These are phyloP conservation scores for Hyphopichia buzzinii DNA, from an alignment of 1,139 yeast species.

Conservation along the genomic window DNA sequence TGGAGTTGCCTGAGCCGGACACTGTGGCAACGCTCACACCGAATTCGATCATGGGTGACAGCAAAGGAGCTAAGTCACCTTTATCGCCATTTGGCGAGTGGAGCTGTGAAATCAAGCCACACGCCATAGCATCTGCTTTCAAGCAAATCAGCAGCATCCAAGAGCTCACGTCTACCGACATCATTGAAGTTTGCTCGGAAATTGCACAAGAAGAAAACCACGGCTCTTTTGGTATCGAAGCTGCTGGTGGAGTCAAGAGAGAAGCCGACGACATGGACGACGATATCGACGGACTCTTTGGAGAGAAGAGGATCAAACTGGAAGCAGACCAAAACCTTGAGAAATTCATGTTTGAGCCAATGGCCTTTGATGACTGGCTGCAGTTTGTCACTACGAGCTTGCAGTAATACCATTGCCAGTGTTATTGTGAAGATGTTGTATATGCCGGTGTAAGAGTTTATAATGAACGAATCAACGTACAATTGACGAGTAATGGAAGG, in stretches of 20 bases:
- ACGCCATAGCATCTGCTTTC: conserved; percentile 46
- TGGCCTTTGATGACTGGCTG: conserved; percentile 43
- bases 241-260: conserved; percentile 17
- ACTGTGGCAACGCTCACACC: conserved; percentile 39
- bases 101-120: conserved; percentile 47
- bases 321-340: conserved; percentile 18
- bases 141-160: conserved; percentile 39
- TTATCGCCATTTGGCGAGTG: conserved; percentile 38
- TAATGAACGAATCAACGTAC: no score
- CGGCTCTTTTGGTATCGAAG: conserved; percentile 1
- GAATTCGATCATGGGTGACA: conserved; percentile 6
- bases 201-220: conserved; percentile 10
- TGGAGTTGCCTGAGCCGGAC: conserved; percentile 39
- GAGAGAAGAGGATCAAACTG: conserved; percentile 33
- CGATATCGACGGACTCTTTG: conserved; percentile 36
- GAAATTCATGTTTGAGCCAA: conserved; percentile 30
- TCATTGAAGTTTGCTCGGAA: conserved; percentile 29
- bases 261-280: conserved; percentile 22
- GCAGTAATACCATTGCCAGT: no score
- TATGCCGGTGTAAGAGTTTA: no score
- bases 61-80: conserved; percentile 24
- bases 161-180: conserved; percentile 31
- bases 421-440: no score
- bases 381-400: conserved; percentile 21
- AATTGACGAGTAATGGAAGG: no score